phyloP scores from a whole-genome alignment of 805 yeast species.

The Myxozyma vanderwaltii region DNA sequence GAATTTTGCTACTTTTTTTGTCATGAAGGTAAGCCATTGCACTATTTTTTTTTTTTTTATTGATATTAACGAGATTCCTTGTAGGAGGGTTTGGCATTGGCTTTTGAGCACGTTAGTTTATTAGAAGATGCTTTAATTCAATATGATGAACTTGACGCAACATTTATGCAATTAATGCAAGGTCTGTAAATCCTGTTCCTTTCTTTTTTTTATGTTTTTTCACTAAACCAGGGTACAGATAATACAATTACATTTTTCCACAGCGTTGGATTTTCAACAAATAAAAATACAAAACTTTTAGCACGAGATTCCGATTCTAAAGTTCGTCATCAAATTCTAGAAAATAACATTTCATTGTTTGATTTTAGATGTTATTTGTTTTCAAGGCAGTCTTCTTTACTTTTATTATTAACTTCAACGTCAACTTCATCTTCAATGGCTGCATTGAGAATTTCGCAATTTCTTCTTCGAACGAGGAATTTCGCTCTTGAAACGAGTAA shows the following conservation, averaged over 20 bases:
- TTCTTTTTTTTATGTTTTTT: background rate
- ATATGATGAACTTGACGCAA: slow-evolving; percentile 51
- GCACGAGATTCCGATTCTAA: slow-evolving; percentile 30
- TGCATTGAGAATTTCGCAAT: slow-evolving; percentile 40
- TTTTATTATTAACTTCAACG: slow-evolving; percentile 39
- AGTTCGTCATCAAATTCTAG: slow-evolving; percentile 40
- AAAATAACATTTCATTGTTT: slow-evolving; percentile 44
- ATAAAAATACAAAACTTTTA: slow-evolving; percentile 30
- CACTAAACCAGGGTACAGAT: background rate
- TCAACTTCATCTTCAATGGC: slow-evolving; percentile 40
- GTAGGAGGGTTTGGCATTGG: slow-evolving; percentile 53
- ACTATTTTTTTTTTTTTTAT: background rate
- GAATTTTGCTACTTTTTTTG: slow-evolving; percentile 51
- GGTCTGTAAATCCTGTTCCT: background rate
- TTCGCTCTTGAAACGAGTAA: slow-evolving; percentile 49
- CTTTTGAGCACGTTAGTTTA: slow-evolving; percentile 58
- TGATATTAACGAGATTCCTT: background rate
- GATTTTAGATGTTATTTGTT: slow-evolving; percentile 47
- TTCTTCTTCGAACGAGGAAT: slow-evolving; percentile 40
- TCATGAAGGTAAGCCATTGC: slow-evolving; percentile 40
- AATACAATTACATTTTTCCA: slow-evolving; percentile 41
- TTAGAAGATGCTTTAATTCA: slow-evolving; percentile 60
- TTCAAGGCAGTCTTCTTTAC: slow-evolving; percentile 42
- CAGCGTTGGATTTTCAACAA: slow-evolving; percentile 38
- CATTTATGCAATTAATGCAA: slow-evolving; percentile 38